Percentiles rank a stretch among this genome's conserved stretches.
Conservation (phyloP, 2,329 filamentous ascomycete genomes). For the Myotisia sp. region DNA sequence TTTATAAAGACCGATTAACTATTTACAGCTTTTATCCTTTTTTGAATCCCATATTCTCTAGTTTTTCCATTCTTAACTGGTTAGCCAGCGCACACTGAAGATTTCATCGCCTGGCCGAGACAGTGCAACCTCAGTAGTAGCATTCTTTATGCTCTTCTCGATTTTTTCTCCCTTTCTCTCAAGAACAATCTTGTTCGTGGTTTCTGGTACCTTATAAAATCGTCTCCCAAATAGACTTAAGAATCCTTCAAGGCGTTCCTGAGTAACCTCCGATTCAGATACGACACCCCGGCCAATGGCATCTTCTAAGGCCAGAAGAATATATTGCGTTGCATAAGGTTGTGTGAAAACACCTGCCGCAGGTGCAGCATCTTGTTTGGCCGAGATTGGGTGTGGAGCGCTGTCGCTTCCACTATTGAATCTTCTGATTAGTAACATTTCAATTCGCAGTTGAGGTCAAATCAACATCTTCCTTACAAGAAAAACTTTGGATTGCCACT, state of each 20-base stretch:
- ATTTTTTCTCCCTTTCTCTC: constrained; percentile 37
- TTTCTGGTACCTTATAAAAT: constrained; percentile 43
- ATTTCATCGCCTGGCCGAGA: constrained; percentile 9
- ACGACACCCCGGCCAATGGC: constrained; percentile 41
- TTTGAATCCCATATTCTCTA: too few species aligned
- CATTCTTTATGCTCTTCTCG: constrained; percentile 35
- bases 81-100: constrained; percentile 8
- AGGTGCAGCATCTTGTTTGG: constrained; percentile 32
- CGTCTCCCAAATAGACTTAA: constrained; percentile 41
- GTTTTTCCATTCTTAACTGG: too few species aligned
- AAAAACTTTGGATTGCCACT: constrained; percentile 46
- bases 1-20: too few species aligned
- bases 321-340: constrained; percentile 43
- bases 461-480: constrained; percentile 29
- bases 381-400: constrained; percentile 48
- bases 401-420: constrained; percentile 40
- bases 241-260: constrained; percentile 43
- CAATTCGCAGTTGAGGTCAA: background rate
- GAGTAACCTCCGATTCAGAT: constrained; percentile 39
- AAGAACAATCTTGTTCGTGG: constrained; percentile 35
- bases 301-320: constrained; percentile 44
- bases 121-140: constrained; percentile 35
- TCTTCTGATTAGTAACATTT: background rate
- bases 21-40: too few species aligned
- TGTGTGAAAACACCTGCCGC: constrained; percentile 51